Percentiles rank a stretch among this genome's conserved stretches.
These are phyloP conservation scores for Colletotrichum tropicicola DNA, from an alignment of 2,329 filamentous ascomycete genomes.

Conservation along the genomic window DNA sequence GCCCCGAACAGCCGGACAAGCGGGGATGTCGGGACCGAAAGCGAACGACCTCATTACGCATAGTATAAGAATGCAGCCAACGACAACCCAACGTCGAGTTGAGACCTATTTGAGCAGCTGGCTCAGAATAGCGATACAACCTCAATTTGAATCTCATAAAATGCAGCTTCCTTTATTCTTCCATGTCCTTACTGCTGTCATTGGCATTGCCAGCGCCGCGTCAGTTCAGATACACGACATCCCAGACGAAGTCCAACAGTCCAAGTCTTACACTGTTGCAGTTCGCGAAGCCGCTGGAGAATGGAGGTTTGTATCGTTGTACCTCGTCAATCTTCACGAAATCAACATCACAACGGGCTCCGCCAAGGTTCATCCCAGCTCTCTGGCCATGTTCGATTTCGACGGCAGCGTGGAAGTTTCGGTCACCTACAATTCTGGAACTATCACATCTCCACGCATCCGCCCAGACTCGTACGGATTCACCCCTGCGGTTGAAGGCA, in stretches of 20 bases:
- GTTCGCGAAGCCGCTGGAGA: neutral
- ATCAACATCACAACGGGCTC: conserved; percentile 9
- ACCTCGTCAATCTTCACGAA: conserved; percentile 1
- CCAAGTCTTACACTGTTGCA: neutral
- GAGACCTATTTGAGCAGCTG: too few species aligned
- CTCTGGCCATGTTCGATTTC: conserved; percentile 2
- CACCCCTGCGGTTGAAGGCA: neutral
- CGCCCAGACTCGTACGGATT: conserved; percentile 4
- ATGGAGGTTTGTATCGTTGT: neutral
- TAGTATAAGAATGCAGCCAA: neutral
- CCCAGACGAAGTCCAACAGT: neutral
- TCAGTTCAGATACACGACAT: neutral
- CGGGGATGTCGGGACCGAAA: neutral
- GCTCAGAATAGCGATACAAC: too few species aligned
- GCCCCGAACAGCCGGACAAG: neutral
- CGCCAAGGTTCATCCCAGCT: conserved; percentile 1
- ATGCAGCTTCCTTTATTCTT: neutral
- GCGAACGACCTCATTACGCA: neutral
- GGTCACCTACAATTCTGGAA: neutral
- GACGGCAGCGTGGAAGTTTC: neutral
- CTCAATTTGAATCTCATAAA: too few species aligned
- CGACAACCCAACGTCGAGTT: too few species aligned
- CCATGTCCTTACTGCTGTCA: neutral
- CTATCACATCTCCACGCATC: neutral
- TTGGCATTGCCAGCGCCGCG: neutral